Percentiles rank a stretch among this genome's conserved stretches.
These are phyloP conservation scores for Candida xyloterini DNA, from an alignment of 805 yeast species.

Conservation along the genomic window DNA sequence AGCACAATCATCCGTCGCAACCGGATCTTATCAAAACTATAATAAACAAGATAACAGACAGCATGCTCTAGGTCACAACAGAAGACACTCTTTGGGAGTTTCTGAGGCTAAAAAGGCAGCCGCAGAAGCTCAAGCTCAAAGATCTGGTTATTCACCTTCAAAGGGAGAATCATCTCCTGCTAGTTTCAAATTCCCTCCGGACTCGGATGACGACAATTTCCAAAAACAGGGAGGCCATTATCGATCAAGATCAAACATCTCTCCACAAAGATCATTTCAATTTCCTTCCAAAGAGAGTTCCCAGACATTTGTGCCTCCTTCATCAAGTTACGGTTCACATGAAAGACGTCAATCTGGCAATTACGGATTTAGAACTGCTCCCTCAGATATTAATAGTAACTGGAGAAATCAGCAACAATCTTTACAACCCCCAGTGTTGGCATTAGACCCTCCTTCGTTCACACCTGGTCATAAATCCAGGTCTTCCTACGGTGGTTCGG, in stretches of 20 bases:
- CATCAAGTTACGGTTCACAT: constrained; percentile 47
- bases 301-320: constrained; percentile 46
- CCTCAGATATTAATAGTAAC: constrained; percentile 49
- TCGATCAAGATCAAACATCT: constrained; percentile 33
- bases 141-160: constrained; percentile 39
- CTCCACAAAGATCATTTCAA: constrained; percentile 54
- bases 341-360: constrained; percentile 43
- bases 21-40: constrained; percentile 21
- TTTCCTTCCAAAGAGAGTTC: constrained; percentile 53
- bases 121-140: constrained; percentile 82
- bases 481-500: constrained; percentile 65
- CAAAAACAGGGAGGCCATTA: constrained; percentile 17
- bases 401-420: constrained; percentile 63
- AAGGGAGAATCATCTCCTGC: constrained; percentile 36
- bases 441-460: constrained; percentile 38
- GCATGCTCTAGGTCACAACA: constrained; percentile 64
- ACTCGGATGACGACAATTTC: constrained; percentile 17
- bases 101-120: constrained; percentile 95
- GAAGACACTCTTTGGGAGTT: constrained; percentile 90
- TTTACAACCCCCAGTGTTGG: constrained; percentile 23
- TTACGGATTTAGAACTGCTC: constrained; percentile 38
- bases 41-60: constrained; percentile 23
- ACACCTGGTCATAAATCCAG: constrained; percentile 80
- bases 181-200: constrained; percentile 56
- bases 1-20: constrained; percentile 39